A percentile compares a stretch with the other conserved stretches of the same genome.
Evolutionary conservation across 139 green algal genomes (phyloP).

Genomic region (Micractinium conductrix): DNA sequence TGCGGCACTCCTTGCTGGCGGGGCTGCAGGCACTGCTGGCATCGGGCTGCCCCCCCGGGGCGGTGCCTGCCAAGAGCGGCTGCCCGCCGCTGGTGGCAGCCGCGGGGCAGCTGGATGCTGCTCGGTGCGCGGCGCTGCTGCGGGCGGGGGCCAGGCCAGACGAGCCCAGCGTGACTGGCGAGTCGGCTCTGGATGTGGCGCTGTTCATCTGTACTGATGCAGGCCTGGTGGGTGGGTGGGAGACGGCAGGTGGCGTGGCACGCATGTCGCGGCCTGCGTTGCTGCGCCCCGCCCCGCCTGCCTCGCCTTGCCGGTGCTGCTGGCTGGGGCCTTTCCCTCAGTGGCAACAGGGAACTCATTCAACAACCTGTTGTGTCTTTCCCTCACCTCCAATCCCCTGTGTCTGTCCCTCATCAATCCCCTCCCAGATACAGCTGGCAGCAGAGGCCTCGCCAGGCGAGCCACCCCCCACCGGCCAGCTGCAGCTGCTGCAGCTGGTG

Average conservation of each 20-base stretch:
- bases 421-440: background rate
- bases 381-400: background rate
- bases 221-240: background rate
- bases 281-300: no score
- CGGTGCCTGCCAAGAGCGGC: background rate
- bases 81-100: background rate
- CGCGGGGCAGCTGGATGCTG: background rate
- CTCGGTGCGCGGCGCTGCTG: background rate
- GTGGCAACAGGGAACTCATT: no score
- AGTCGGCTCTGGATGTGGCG: background rate
- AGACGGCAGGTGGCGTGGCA: no score
- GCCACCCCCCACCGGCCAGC: background rate
- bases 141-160: background rate
- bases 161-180: background rate
- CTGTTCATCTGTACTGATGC: background rate
- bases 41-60: background rate
- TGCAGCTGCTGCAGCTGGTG: background rate
- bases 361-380: no score
- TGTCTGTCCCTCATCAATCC: background rate
- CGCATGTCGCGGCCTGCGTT: no score
- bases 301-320: no score
- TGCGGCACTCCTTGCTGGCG: background rate
- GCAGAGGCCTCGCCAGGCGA: background rate
- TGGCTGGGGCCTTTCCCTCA: no score
- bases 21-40: background rate